Evolutionary conservation across 2,329 filamentous ascomycete genomes (phyloP).

Genomic region (Fusarium illudens): DNA sequence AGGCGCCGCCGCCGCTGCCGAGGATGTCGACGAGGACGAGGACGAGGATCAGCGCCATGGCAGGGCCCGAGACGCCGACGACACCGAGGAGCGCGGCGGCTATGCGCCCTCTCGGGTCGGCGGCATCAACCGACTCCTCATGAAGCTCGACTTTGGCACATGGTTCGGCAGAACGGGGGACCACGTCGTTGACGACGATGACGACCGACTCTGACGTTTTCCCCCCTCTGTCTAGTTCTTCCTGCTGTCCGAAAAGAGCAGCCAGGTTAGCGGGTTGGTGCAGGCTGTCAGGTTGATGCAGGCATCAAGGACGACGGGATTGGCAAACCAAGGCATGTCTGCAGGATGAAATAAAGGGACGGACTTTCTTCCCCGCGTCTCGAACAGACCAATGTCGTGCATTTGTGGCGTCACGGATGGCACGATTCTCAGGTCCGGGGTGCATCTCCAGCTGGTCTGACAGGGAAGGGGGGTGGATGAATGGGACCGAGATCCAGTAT

Average conservation of each 20-base stretch:
- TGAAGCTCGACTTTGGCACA: slow-evolving; percentile 83
- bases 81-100: slow-evolving; percentile 42
- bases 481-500: background rate
- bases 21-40: slow-evolving; percentile 19
- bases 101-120: slow-evolving; percentile 79
- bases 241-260: background rate
- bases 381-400: background rate
- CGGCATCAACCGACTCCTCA: slow-evolving; percentile 83
- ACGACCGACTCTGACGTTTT: slow-evolving; percentile 16
- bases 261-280: background rate
- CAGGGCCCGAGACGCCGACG: slow-evolving; percentile 52
- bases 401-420: slow-evolving; percentile 42
- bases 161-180: slow-evolving; percentile 57
- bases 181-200: slow-evolving; percentile 27
- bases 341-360: slow-evolving; percentile 17
- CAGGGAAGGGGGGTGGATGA: slow-evolving; percentile 12
- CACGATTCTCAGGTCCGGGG: slow-evolving; percentile 37
- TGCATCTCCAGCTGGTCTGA: slow-evolving; percentile 31
- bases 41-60: slow-evolving; percentile 2
- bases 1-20: slow-evolving; percentile 8
- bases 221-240: background rate
- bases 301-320: background rate
- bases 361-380: slow-evolving; percentile 10
- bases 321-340: slow-evolving; percentile 28
- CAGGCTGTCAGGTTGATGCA: background rate